A percentile compares a stretch with the other conserved stretches of the same genome.
Evolutionary conservation across 352 stramenopile genomes (phyloP).

Genomic region (Globisporangium viniferum): DNA sequence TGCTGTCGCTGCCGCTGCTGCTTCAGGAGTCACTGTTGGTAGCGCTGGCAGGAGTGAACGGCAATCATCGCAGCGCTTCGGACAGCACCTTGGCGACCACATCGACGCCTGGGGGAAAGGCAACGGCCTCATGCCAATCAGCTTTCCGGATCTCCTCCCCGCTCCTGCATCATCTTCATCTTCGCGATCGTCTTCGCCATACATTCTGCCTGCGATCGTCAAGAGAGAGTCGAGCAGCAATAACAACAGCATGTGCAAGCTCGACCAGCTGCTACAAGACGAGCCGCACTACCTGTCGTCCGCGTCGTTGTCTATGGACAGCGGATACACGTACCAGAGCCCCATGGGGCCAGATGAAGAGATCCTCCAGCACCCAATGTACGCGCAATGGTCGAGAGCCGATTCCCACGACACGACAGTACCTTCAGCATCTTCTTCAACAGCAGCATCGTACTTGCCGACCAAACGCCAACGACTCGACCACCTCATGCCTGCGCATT

Average conservation of each 20-base stretch:
- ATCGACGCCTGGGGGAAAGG: conserved; percentile 9
- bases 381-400: conserved; percentile 20
- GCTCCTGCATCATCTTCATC: background rate
- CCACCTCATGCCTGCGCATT: background rate
- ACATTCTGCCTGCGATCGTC: conserved; percentile 5
- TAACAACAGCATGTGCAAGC: conserved; percentile 19
- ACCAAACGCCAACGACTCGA: conserved; percentile 16
- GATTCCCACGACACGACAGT: conserved; percentile 10
- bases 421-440: background rate
- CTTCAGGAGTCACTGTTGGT: background rate
- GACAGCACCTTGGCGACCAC: conserved; percentile 12
- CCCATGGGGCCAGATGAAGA: conserved; percentile 51
- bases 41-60: background rate
- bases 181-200: conserved; percentile 13
- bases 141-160: conserved; percentile 11
- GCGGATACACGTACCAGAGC: conserved; percentile 41
- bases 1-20: conserved; percentile 11
- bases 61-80: conserved; percentile 3
- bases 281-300: conserved; percentile 22
- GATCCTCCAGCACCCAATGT: conserved; percentile 31
- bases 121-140: background rate
- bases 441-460: conserved; percentile 12
- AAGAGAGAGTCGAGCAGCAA: conserved; percentile 7
- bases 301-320: conserved; percentile 25
- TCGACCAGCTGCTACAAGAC: conserved; percentile 69